phyloP scores from a whole-genome alignment of 169 alveolate genomes.

The Plasmodium falciparum region DNA sequence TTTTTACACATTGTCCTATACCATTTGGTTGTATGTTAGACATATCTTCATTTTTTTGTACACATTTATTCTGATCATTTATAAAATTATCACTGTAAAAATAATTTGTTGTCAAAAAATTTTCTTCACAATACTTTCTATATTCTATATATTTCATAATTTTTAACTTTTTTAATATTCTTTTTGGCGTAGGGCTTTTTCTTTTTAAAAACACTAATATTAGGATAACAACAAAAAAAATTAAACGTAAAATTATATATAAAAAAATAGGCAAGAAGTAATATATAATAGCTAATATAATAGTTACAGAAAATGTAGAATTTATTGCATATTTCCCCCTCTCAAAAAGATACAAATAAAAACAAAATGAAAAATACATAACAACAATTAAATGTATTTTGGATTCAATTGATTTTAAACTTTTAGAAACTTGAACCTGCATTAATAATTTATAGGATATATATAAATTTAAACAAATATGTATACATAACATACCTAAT shows the following conservation, averaged over 20 bases:
- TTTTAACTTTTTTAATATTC: constrained; percentile 59
- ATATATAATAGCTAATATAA: constrained; percentile 46
- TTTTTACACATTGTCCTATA: background rate
- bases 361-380: constrained; percentile 29
- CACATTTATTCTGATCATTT: constrained; percentile 1
- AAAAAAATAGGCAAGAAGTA: constrained; percentile 69
- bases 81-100: constrained; percentile 14
- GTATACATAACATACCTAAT: constrained; percentile 31
- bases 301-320: constrained; percentile 20
- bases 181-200: constrained; percentile 74
- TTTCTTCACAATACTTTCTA: constrained; percentile 47
- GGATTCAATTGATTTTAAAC: constrained; percentile 32
- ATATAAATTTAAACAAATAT: constrained; percentile 46
- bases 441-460: constrained; percentile 16
- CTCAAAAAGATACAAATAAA: constrained; percentile 43
- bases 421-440: constrained; percentile 41
- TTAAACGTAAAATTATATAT: constrained; percentile 40
- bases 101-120: constrained; percentile 5
- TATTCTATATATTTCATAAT: constrained; percentile 67
- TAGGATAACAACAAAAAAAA: constrained; percentile 33
- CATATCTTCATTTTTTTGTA: background rate
- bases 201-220: constrained; percentile 36
- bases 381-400: constrained; percentile 46
- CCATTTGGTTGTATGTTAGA: background rate
- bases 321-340: constrained; percentile 4